phyloP scores from a whole-genome alignment of 176 grass and related monocot species.

The Neostapfia colusana region DNA sequence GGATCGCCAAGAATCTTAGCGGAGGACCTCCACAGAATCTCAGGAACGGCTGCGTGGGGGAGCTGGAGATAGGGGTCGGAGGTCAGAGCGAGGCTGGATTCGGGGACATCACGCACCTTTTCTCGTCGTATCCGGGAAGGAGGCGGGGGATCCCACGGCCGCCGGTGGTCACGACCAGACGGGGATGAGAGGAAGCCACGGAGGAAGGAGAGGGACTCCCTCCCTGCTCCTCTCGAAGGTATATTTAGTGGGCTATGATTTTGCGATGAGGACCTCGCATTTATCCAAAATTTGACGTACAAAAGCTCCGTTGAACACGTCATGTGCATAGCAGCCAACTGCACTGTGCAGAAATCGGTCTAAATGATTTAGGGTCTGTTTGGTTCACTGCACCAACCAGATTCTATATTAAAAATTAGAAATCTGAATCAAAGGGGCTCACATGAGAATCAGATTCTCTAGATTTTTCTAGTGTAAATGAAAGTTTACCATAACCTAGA shows the following conservation, averaged over 20 bases:
- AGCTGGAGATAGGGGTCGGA: background rate
- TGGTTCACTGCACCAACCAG: too few relatives aligned
- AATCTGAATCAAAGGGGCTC: too few relatives aligned
- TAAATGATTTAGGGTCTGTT: too few relatives aligned
- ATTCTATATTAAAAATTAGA: too few relatives aligned
- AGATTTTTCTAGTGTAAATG: too few relatives aligned
- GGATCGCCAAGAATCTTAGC: background rate
- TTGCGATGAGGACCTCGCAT: background rate
- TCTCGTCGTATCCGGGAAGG: background rate
- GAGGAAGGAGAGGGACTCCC: background rate
- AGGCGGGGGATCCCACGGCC: background rate
- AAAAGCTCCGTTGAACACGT: too few relatives aligned
- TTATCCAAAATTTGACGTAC: background rate
- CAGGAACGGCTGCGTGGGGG: background rate
- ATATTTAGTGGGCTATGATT: slow-evolving; percentile 3
- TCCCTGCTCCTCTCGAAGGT: background rate
- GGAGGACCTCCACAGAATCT: background rate
- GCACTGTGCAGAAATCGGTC: too few relatives aligned
- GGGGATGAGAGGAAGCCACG: slow-evolving; percentile 15
- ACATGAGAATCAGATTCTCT: too few relatives aligned
- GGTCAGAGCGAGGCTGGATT: background rate
- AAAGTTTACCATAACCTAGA: too few relatives aligned
- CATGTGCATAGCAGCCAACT: too few relatives aligned
- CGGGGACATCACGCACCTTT: slow-evolving; percentile 29
- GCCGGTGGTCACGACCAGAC: slow-evolving; percentile 28